Percentiles rank a stretch among this genome's conserved stretches.
These are phyloP conservation scores for Heliocybe sulcata DNA, from an alignment of 1,284 basidiomycete species.

Conservation along the genomic window DNA sequence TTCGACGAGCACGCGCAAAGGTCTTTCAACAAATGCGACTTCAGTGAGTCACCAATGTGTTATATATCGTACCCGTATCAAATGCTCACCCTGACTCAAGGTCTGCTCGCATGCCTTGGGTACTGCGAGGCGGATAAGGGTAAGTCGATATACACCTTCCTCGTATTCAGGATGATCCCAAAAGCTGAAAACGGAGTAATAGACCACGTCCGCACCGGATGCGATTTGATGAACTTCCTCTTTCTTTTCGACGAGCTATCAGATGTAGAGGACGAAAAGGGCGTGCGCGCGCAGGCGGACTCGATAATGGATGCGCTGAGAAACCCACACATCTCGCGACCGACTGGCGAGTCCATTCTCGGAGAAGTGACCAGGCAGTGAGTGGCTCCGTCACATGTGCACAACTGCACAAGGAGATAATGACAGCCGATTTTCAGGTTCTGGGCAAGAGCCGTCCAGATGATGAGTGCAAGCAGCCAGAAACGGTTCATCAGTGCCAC, in stretches of 20 bases:
- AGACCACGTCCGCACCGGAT: conserved; percentile 8
- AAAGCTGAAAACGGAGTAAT: background rate
- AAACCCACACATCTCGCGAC: conserved; percentile 3
- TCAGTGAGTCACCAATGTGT: conserved; percentile 18
- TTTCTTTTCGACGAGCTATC: conserved; percentile 12
- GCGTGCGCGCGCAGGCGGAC: conserved; percentile 2
- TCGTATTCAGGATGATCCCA: background rate
- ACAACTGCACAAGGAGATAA: background rate
- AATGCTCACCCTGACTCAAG: background rate
- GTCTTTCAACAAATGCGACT: conserved; percentile 28
- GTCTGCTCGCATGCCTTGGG: background rate
- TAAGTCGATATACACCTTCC: too few species aligned
- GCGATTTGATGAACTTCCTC: conserved; percentile 11
- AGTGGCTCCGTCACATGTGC: conserved; percentile 10
- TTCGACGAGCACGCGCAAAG: conserved; percentile 23
- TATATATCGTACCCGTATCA: background rate
- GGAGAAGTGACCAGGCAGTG: conserved; percentile 19
- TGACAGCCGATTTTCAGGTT: background rate
- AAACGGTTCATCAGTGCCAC: conserved; percentile 31
- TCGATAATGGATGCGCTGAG: background rate
- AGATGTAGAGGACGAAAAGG: conserved; percentile 4
- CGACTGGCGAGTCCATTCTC: conserved; percentile 11
- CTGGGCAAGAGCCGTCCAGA: conserved; percentile 27
- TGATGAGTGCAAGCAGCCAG: conserved; percentile 16
- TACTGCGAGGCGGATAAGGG: background rate